Percentiles rank a stretch among this genome's conserved stretches.
Evolutionary conservation across 805 yeast species (phyloP).

Genomic region (Yarrowia phangngaensis): DNA sequence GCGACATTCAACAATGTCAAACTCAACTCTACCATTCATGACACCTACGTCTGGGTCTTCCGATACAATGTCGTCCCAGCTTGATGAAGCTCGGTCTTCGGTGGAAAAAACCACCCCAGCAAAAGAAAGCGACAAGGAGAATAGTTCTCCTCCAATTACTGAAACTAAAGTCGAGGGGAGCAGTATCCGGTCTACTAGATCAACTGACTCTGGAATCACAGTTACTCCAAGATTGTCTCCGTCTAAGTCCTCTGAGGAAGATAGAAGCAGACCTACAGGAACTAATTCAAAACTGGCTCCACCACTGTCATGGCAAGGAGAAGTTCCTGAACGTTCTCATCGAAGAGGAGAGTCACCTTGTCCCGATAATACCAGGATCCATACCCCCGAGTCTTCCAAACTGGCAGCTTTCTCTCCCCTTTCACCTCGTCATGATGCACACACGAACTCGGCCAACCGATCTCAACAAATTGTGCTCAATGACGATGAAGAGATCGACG

Average conservation of each 20-base stretch:
- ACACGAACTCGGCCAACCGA: conserved; percentile 23
- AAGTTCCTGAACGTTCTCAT: conserved; percentile 23
- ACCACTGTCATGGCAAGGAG: background rate
- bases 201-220: conserved; percentile 20
- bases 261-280: conserved; percentile 2
- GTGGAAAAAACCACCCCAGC: background rate
- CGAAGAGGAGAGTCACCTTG: conserved; percentile 22
- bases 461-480: conserved; percentile 25
- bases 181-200: background rate
- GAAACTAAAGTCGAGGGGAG: too few relatives aligned
- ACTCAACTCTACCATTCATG: conserved; percentile 13
- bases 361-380: conserved; percentile 1
- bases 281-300: background rate
- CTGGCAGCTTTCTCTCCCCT: conserved; percentile 10
- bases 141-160: too few relatives aligned
- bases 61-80: conserved; percentile 10
- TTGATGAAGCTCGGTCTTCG: conserved; percentile 4
- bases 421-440: conserved; percentile 18
- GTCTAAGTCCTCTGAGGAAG: conserved; percentile 13
- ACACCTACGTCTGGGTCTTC: conserved; percentile 10
- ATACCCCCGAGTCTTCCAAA: conserved; percentile 17
- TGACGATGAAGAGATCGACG: conserved; percentile 24
- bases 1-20: conserved; percentile 8
- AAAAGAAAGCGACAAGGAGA: conserved; percentile 18
- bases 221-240: conserved; percentile 20